These are phyloP conservation scores for Fusarium anthophilum DNA, from an alignment of 2,329 filamentous ascomycete genomes.

Conservation along the genomic window DNA sequence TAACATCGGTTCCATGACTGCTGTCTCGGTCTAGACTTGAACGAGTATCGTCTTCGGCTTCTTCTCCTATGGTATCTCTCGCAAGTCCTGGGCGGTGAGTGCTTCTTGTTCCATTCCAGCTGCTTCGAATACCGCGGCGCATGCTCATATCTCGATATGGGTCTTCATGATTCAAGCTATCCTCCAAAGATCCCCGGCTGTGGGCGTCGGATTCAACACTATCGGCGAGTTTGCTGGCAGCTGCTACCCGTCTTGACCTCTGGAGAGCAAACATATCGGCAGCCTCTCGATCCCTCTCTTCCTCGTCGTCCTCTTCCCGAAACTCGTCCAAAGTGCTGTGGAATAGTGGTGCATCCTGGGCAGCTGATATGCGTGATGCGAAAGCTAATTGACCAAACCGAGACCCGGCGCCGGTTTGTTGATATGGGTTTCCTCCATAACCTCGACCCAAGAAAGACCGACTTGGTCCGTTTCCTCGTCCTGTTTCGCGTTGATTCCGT, in stretches of 20 bases:
- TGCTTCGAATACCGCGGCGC: constrained; percentile 68
- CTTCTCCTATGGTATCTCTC: constrained; percentile 51
- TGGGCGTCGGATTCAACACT: constrained; percentile 79
- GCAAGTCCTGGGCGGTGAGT: constrained; percentile 41
- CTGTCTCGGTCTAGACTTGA: constrained; percentile 46
- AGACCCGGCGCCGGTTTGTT: constrained; percentile 75
- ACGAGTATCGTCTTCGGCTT: constrained; percentile 53
- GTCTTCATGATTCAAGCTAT: constrained; percentile 43
- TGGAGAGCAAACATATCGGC: constrained; percentile 95
- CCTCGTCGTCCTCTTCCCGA: constrained; percentile 91
- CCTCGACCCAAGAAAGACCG: constrained; percentile 57
- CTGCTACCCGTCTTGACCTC: constrained; percentile 87
- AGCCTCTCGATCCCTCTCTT: constrained; percentile 88
- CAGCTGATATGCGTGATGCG: constrained; percentile 75
- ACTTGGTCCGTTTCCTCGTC: constrained; percentile 44
- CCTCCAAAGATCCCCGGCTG: constrained; percentile 50
- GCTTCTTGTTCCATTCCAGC: constrained; percentile 68
- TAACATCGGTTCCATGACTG: constrained; percentile 48
- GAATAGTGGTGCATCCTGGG: constrained; percentile 89
- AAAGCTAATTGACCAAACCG: constrained; percentile 79
- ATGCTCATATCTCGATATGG: constrained; percentile 59
- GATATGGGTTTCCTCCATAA: constrained; percentile 79
- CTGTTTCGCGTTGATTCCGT: constrained; percentile 46
- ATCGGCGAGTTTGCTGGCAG: constrained; percentile 82
- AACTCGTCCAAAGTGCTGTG: constrained; percentile 92